These are phyloP conservation scores for Hymenoscyphus albidus DNA, from an alignment of 2,329 filamentous ascomycete genomes.

Conservation along the genomic window DNA sequence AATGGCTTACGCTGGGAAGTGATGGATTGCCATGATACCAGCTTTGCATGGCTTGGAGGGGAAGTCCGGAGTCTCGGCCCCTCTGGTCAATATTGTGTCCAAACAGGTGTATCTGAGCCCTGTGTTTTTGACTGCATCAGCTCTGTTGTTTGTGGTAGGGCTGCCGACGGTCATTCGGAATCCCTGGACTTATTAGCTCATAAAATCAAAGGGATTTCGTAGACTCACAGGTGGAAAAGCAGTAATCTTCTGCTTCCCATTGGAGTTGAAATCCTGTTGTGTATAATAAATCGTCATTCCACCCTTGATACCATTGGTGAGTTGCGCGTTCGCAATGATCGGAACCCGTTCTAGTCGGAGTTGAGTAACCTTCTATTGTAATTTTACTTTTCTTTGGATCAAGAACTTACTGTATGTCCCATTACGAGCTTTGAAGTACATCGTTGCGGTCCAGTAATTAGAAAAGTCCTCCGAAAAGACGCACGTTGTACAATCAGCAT, in stretches of 20 bases:
- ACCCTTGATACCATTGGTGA: slow-evolving; percentile 31
- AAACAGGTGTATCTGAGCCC: slow-evolving; percentile 17
- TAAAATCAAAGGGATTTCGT: background rate
- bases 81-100: slow-evolving; percentile 12
- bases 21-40: slow-evolving; percentile 16
- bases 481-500: slow-evolving; percentile 34
- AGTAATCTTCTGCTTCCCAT: slow-evolving; percentile 7
- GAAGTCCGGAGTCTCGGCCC: slow-evolving; percentile 16
- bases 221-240: slow-evolving; percentile 4
- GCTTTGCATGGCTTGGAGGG: slow-evolving; percentile 10
- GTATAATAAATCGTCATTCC: slow-evolving; percentile 39
- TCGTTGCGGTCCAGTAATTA: slow-evolving; percentile 34
- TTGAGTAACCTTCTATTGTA: background rate
- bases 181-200: slow-evolving; percentile 12
- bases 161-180: slow-evolving; percentile 20
- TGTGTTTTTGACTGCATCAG: background rate
- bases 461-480: slow-evolving; percentile 36
- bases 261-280: slow-evolving; percentile 10
- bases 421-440: slow-evolving; percentile 33
- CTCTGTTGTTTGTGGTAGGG: slow-evolving; percentile 11
- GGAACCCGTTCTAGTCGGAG: slow-evolving; percentile 24
- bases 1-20: slow-evolving; percentile 13
- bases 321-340: slow-evolving; percentile 22
- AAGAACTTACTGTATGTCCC: slow-evolving; percentile 26
- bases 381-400: background rate